Conservation (phyloP, 768 basidiomycete genomes). For the Kwoniella botswanensis region DNA sequence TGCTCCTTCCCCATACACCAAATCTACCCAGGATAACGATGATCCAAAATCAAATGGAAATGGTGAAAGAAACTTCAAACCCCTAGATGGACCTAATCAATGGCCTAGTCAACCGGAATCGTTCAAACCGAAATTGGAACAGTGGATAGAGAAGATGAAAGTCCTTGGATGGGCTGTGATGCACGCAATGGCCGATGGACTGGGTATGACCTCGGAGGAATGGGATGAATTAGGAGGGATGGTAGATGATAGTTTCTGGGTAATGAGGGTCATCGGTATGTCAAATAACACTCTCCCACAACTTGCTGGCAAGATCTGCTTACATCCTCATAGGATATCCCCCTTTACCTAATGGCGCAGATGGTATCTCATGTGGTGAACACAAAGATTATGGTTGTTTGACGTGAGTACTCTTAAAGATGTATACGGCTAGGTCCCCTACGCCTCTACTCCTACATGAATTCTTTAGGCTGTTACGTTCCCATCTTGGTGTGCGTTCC, state of each 20-base stretch:
- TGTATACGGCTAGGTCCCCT: neutral
- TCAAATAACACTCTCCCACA: neutral
- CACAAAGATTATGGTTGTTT: conserved; percentile 93
- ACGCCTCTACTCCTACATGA: no score
- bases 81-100: conserved; percentile 83
- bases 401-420: conserved; percentile 64
- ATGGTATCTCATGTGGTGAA: conserved; percentile 86
- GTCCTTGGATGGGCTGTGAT: conserved; percentile 77
- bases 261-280: conserved; percentile 79
- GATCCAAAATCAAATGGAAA: conserved; percentile 57
- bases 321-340: conserved; percentile 67
- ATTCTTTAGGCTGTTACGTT: no score
- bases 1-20: conserved; percentile 60
- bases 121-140: conserved; percentile 71
- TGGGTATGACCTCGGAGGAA: conserved; percentile 74
- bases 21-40: conserved; percentile 59
- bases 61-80: conserved; percentile 66
- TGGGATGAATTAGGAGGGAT: conserved; percentile 70
- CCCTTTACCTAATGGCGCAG: conserved; percentile 75
- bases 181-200: conserved; percentile 83
- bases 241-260: conserved; percentile 88
- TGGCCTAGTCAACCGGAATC: conserved; percentile 69
- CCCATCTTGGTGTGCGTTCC: no score
- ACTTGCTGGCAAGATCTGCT: neutral
- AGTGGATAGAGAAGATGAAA: conserved; percentile 87